Conservation (phyloP, 2,329 filamentous ascomycete species). For the Thermothelomyces thermophilus region DNA sequence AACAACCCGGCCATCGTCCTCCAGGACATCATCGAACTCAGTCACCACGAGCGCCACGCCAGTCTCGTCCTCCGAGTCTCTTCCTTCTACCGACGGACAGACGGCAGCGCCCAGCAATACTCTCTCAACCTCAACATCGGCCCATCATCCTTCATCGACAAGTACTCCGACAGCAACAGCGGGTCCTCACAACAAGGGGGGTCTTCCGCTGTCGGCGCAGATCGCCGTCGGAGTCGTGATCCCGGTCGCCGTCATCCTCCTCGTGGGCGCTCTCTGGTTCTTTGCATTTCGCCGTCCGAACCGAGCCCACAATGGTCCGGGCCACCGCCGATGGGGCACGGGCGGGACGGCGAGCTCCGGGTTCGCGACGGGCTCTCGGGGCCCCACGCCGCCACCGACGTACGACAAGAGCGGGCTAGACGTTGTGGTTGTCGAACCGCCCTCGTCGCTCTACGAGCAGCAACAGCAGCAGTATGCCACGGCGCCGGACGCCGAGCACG, state of each 20-base stretch:
- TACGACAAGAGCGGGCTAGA: not conserved
- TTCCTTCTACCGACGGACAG: too few species aligned
- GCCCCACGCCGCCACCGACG: constrained; percentile 1
- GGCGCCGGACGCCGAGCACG: not conserved
- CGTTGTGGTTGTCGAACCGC: not conserved
- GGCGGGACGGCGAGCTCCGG: not conserved
- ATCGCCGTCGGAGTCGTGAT: constrained; percentile 18
- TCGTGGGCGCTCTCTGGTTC: constrained; percentile 17
- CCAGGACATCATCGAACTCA: too few species aligned
- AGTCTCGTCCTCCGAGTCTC: too few species aligned
- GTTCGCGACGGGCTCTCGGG: not conserved
- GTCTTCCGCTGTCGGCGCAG: constrained; percentile 13
- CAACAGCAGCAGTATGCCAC: not conserved
- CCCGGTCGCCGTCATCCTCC: constrained; percentile 15
- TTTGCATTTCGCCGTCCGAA: constrained; percentile 10
- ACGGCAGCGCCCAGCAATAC: too few species aligned
- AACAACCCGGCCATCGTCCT: too few species aligned
- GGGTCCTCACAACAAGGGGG: not conserved
- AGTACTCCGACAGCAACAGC: not conserved
- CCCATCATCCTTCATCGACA: not conserved
- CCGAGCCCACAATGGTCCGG: not conserved
- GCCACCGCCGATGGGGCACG: constrained; percentile 1
- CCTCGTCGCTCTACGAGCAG: not conserved
- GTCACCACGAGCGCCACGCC: too few species aligned
- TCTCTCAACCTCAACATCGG: not conserved